Conservation (phyloP, 768 basidiomycete species). For the Kockovaella imperatae region DNA sequence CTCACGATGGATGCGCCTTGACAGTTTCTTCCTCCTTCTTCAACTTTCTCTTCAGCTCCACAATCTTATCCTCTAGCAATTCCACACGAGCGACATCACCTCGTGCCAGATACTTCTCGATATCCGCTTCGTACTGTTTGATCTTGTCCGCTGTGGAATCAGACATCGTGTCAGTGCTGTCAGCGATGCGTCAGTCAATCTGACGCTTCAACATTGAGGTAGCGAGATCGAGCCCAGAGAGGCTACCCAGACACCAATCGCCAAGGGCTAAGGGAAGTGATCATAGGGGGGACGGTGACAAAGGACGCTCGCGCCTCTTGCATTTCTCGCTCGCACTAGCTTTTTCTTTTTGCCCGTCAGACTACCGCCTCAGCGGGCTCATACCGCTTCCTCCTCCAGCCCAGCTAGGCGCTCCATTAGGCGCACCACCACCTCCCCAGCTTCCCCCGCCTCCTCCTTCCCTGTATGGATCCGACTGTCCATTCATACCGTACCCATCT, state of each 20-base stretch:
- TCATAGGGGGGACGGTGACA: neutral
- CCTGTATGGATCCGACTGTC: conserved; percentile 1
- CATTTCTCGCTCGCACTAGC: neutral
- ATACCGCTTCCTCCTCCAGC: conserved; percentile 14
- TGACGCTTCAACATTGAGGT: neutral
- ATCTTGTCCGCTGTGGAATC: neutral
- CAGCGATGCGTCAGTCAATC: neutral
- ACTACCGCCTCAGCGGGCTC: conserved; percentile 33
- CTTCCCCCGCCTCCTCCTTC: conserved; percentile 1
- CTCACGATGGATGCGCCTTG: conserved; percentile 33
- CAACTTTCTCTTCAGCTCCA: conserved; percentile 19
- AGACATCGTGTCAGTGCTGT: neutral
- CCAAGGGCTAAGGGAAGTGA: conserved; percentile 1
- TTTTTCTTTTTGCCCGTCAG: neutral
- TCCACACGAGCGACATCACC: conserved; percentile 9
- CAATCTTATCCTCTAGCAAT: conserved; percentile 12
- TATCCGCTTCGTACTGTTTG: neutral
- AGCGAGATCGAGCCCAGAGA: neutral
- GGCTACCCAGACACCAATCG: neutral
- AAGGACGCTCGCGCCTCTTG: neutral
- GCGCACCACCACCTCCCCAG: no score
- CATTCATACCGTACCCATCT: conserved; percentile 7
- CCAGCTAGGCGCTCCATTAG: conserved; percentile 3
- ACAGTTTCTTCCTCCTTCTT: conserved; percentile 16
- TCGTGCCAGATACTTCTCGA: conserved; percentile 6